Evolutionary conservation across 2,329 filamentous ascomycete genomes (phyloP).

Genomic region (Nigrospora oryzae): DNA sequence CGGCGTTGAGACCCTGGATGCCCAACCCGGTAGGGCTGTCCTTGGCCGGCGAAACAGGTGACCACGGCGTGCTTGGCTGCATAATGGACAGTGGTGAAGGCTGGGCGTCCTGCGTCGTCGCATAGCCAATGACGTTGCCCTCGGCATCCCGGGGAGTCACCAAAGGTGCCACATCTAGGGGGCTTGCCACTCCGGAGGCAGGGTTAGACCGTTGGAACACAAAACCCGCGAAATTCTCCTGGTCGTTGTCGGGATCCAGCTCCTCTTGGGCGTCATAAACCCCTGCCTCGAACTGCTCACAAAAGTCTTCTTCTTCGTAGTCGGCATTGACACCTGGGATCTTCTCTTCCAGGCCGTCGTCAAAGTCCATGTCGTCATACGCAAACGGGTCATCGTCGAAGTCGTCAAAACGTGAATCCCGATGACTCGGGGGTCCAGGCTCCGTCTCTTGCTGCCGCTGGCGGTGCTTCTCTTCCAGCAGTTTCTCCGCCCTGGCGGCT

Average conservation of each 20-base stretch:
- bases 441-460: conserved; percentile 57
- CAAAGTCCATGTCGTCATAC: conserved; percentile 57
- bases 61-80: not conserved
- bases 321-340: conserved; percentile 50
- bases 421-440: conserved; percentile 24
- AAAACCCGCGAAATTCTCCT: conserved; percentile 54
- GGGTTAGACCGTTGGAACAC: conserved; percentile 47
- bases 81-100: not conserved
- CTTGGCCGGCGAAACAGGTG: not conserved
- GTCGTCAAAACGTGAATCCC: conserved; percentile 51
- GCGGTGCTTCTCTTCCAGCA: conserved; percentile 65
- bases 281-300: not conserved
- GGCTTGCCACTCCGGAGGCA: conserved; percentile 40
- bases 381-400: conserved; percentile 54
- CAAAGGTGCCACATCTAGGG: conserved; percentile 34
- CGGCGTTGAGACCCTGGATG: conserved; percentile 27
- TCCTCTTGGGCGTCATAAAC: conserved; percentile 21
- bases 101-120: conserved; percentile 38
- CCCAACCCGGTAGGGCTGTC: conserved; percentile 28
- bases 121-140: conserved; percentile 49
- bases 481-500: conserved; percentile 57
- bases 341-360: conserved; percentile 57
- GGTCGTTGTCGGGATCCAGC: conserved; percentile 43
- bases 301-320: conserved; percentile 28
- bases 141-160: conserved; percentile 46